A percentile compares a stretch with the other conserved stretches of the same genome.
These are phyloP conservation scores for Nakazawaea ambrosiae DNA, from an alignment of 805 yeast species.

Conservation along the genomic window DNA sequence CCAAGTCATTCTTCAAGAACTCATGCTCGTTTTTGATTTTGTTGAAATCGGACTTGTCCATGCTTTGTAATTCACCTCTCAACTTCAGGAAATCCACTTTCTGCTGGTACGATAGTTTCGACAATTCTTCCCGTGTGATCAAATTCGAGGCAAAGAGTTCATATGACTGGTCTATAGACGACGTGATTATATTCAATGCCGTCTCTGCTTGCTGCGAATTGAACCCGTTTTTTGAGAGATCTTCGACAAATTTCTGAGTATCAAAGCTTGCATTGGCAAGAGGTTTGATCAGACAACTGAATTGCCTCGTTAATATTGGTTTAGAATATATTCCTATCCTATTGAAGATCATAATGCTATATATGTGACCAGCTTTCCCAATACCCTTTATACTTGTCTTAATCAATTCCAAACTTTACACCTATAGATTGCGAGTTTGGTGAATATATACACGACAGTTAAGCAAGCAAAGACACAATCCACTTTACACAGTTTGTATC, in stretches of 20 bases:
- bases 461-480: no score
- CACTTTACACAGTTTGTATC: no score
- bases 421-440: no score
- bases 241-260: slow-evolving; percentile 65
- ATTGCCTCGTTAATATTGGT: neutral
- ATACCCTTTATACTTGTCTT: neutral
- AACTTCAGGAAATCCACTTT: slow-evolving; percentile 94
- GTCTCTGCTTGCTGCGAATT: slow-evolving; percentile 70
- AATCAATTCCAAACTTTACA: no score
- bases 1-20: slow-evolving; percentile 73
- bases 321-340: slow-evolving; percentile 1
- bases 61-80: slow-evolving; percentile 82
- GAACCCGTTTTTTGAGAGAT: slow-evolving; percentile 66
- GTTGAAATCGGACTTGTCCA: slow-evolving; percentile 82
- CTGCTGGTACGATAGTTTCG: slow-evolving; percentile 87
- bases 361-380: neutral
- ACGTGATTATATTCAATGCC: slow-evolving; percentile 64
- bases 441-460: no score
- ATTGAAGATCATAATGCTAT: slow-evolving; percentile 1
- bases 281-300: no score
- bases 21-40: slow-evolving; percentile 83
- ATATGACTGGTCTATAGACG: slow-evolving; percentile 77
- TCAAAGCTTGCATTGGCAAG: slow-evolving; percentile 42
- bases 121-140: slow-evolving; percentile 79
- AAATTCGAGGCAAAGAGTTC: slow-evolving; percentile 65